Evolutionary conservation across 331 rosid species (phyloP).

Genomic region (Prunus yedoensis): DNA sequence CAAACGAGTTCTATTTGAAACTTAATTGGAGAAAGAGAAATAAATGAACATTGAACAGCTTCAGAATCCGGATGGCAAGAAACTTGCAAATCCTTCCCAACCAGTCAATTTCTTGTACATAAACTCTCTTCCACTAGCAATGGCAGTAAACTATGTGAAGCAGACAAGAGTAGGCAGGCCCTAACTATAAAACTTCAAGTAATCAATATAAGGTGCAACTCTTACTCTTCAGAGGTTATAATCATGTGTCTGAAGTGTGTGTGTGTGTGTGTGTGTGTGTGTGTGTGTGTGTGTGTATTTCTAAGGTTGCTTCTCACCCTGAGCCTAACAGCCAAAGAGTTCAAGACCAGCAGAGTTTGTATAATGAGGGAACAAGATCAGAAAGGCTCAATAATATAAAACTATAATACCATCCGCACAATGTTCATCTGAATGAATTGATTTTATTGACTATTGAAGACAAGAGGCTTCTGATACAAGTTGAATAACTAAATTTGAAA

Average conservation of each 20-base stretch:
- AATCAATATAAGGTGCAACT: neutral
- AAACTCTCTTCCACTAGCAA: neutral
- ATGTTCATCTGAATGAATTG: slow-evolving; percentile 8
- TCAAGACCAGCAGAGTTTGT: neutral
- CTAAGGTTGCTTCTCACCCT: neutral
- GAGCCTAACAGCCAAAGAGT: neutral
- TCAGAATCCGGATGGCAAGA: neutral
- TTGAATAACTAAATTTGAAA: neutral
- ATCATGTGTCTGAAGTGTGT: too few relatives aligned
- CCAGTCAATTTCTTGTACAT: too few relatives aligned
- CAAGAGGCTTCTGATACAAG: slow-evolving; percentile 2
- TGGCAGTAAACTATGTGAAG: neutral
- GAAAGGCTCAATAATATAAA: neutral
- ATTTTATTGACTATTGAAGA: slow-evolving; percentile 6
- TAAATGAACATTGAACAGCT: neutral
- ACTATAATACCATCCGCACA: neutral
- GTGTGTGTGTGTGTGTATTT: too few relatives aligned
- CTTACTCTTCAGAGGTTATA: too few relatives aligned
- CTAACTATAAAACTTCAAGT: neutral
- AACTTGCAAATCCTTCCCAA: too few relatives aligned
- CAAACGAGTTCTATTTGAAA: neutral
- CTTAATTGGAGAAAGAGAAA: too few relatives aligned
- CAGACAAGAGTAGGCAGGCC: neutral
- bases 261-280: too few relatives aligned
- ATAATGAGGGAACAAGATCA: neutral